Evolutionary conservation across 2,329 filamentous ascomycete genomes (phyloP).

Genomic region (Fusarium cicatricum): DNA sequence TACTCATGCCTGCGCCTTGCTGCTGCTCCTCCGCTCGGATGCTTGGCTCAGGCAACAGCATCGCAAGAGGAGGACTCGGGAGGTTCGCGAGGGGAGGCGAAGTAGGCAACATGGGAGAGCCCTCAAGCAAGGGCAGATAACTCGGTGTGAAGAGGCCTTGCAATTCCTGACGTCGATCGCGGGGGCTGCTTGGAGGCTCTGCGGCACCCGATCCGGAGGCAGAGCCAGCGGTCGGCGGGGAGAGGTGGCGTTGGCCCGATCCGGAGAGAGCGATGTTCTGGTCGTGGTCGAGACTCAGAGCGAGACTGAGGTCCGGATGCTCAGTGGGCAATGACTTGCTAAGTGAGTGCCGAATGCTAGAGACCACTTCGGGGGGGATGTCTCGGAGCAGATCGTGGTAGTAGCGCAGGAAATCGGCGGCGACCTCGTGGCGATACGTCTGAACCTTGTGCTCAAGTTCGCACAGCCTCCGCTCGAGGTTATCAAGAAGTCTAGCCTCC

Average conservation of each 20-base stretch:
- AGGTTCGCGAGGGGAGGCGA: constrained; percentile 30
- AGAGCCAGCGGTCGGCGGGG: constrained; percentile 42
- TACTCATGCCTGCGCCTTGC: constrained; percentile 37
- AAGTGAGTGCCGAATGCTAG: constrained; percentile 57
- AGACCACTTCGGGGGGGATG: constrained; percentile 56
- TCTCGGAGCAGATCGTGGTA: constrained; percentile 59
- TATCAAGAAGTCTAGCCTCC: constrained; percentile 57
- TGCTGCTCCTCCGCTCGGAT: constrained; percentile 37
- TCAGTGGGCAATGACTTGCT: constrained; percentile 51
- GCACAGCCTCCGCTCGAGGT: constrained; percentile 62
- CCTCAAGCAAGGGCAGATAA: constrained; percentile 69
- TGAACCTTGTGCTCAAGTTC: constrained; percentile 66
- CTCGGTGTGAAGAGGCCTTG: constrained; percentile 69
- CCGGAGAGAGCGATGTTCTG: constrained; percentile 43
- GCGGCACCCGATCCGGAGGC: constrained; percentile 41
- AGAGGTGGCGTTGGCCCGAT: constrained; percentile 45
- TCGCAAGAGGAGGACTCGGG: constrained; percentile 25
- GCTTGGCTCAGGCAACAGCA: constrained; percentile 41
- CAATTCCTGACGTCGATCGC: constrained; percentile 67
- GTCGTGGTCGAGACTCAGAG: constrained; percentile 48
- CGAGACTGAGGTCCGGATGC: constrained; percentile 56
- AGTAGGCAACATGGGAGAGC: constrained; percentile 41
- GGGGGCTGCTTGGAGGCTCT: constrained; percentile 53
- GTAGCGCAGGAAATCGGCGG: constrained; percentile 64
- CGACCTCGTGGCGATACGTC: constrained; percentile 64